These are phyloP conservation scores for Croton setiger DNA, from an alignment of 441 rosid species.

Conservation along the genomic window DNA sequence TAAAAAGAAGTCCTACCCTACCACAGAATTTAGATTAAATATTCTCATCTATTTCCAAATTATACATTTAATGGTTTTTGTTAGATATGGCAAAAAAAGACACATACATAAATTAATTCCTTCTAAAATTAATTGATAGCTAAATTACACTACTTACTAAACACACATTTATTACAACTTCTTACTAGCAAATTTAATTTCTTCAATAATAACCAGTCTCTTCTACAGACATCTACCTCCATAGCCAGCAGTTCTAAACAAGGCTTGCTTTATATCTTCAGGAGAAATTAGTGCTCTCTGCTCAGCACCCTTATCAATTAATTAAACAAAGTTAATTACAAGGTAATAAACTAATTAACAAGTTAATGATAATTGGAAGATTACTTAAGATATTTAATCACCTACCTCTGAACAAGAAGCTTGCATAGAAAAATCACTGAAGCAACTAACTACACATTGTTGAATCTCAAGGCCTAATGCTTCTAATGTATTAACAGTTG, in stretches of 20 bases:
- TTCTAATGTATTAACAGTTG: constrained; percentile 80
- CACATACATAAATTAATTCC: constrained; percentile 16
- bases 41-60: constrained; percentile 13
- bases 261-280: constrained; percentile 84
- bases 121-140: constrained; percentile 6
- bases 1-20: constrained; percentile 22
- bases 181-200: constrained; percentile 20
- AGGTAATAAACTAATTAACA: neutral
- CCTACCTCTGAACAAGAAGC: constrained; percentile 90
- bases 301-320: constrained; percentile 44
- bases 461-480: constrained; percentile 86
- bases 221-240: constrained; percentile 78
- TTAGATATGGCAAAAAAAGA: constrained; percentile 20
- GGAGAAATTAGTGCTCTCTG: constrained; percentile 45
- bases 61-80: constrained; percentile 13
- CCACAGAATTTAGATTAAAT: constrained; percentile 16
- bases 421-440: constrained; percentile 88
- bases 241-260: constrained; percentile 85
- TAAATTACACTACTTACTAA: constrained; percentile 20
- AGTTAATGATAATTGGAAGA: neutral
- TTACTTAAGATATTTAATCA: neutral
- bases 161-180: constrained; percentile 24
- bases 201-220: constrained; percentile 25
- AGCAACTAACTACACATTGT: constrained; percentile 89
- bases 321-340: neutral